Base-by-base conservation (phyloP, 2,329 filamentous ascomycete species). In the Aspergillus aculeatinus region DNA sequence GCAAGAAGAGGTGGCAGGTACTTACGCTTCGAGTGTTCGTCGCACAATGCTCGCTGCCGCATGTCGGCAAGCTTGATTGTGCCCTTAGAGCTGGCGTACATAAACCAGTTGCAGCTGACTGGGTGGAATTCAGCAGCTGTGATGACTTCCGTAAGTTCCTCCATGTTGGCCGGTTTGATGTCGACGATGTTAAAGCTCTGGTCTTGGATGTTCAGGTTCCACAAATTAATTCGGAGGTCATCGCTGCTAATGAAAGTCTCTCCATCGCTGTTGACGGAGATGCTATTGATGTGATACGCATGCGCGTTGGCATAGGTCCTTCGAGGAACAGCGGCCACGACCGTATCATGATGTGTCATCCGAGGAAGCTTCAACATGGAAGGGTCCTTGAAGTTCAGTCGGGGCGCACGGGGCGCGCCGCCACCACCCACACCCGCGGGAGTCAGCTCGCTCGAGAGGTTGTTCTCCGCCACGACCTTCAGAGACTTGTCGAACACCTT, bases 121-220 rank as follows among this genome's bases (percentile, higher is more conserved):
- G 95, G 95, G 74, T 99, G 95, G 72, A 99, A 99, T 74, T 99
- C 95, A 57, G 95, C 95, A 48, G 95, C 95, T 12, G 95, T 99
- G 74, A 99, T 98, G 68, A 99, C 95, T 78, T 99, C 95, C 0
- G 95, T 99, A 66, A 99, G 83, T 81, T 99, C 95, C 79, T 99
- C 95, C 95, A 99, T 99, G 77, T 99, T 99, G 47, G 95, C 95
- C 9, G 95, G 95, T 79, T 99, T 99, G 83, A 99, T 99, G 77
- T 99, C 95, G 63, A 99, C 95, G 74, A 99, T 99, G 80, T 99
- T 99, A 85, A 99, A 99, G 81, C 95, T 98, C 80, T 98, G 94
- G 70, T 98, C 94, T 77, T 99, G 95, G 65, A 99, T 99, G 79
- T 98, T 98, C 69, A 98, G 83, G 76, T 99, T 98, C 95, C 95